Evolutionary conservation across 2,329 filamentous ascomycete species (phyloP).

Genomic region (Fusarium camptoceras): DNA sequence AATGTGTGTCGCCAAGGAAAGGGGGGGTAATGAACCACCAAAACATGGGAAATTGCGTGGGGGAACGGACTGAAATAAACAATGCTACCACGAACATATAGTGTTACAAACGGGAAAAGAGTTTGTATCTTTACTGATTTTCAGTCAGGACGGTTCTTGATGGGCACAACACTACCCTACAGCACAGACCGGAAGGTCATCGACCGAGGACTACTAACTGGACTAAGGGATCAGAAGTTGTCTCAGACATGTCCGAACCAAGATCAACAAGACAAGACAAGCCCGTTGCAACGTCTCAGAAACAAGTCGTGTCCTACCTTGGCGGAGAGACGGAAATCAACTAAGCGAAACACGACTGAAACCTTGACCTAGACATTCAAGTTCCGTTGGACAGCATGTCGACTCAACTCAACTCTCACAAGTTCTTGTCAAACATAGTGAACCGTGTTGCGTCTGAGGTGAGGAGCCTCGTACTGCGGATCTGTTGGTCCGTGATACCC

Average conservation of each 20-base stretch:
- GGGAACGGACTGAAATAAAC: background rate
- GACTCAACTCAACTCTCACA: constrained; percentile 25
- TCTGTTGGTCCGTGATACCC: constrained; percentile 38
- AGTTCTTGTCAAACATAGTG: constrained; percentile 28
- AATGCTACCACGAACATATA: background rate
- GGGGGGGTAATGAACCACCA: constrained; percentile 4
- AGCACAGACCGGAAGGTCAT: constrained; percentile 17
- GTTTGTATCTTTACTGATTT: constrained; percentile 4
- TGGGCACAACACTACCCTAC: constrained; percentile 26
- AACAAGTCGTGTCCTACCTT: constrained; percentile 7
- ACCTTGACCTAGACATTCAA: constrained; percentile 29
- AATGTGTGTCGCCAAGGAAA: constrained; percentile 37
- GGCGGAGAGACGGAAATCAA: constrained; percentile 6
- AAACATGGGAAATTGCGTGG: background rate
- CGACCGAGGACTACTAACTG: constrained; percentile 2
- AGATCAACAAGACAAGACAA: background rate
- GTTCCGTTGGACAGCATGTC: constrained; percentile 15
- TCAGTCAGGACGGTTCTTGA: background rate
- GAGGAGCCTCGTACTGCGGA: constrained; percentile 25
- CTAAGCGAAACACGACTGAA: constrained; percentile 44
- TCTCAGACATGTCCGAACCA: constrained; percentile 26
- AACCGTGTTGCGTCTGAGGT: constrained; percentile 30
- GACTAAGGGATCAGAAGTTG: constrained; percentile 6
- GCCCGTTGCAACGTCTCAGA: constrained; percentile 33
- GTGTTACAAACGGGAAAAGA: background rate